A percentile compares a stretch with the other conserved stretches of the same genome.
Evolutionary conservation across 106 monocot genomes (phyloP).

Genomic region (Dioscorea alata): DNA sequence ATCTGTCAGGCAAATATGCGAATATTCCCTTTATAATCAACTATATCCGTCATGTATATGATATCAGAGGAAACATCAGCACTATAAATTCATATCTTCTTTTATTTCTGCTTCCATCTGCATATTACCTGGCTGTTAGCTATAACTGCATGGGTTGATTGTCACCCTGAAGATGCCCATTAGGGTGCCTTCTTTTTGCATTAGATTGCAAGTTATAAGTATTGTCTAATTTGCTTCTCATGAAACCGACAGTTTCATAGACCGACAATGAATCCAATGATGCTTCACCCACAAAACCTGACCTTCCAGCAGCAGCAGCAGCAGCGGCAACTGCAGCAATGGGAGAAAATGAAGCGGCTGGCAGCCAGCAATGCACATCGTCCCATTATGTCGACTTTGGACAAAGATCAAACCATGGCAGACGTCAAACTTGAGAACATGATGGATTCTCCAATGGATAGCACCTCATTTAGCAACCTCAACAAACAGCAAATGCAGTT

Average conservation of each 20-base stretch:
- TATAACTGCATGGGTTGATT: too few relatives aligned
- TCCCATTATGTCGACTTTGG: constrained; percentile 30
- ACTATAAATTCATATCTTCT: too few relatives aligned
- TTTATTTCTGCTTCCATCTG: too few relatives aligned
- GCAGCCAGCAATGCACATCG: constrained; percentile 29
- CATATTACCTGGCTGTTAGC: too few relatives aligned
- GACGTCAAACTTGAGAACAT: constrained; percentile 64
- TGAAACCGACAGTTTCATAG: constrained; percentile 19
- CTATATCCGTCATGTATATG: too few relatives aligned
- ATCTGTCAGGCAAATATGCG: too few relatives aligned
- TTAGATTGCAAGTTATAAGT: background rate
- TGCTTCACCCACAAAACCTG: constrained; percentile 53
- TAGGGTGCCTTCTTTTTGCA: too few relatives aligned
- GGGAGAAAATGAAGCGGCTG: constrained; percentile 26
- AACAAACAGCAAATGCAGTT: constrained; percentile 45
- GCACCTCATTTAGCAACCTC: constrained; percentile 17
- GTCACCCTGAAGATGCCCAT: too few relatives aligned
- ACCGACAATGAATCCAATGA: constrained; percentile 46
- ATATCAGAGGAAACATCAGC: too few relatives aligned
- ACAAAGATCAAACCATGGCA: constrained; percentile 43
- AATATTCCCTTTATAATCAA: too few relatives aligned
- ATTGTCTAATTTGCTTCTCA: background rate
- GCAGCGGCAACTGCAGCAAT: constrained; percentile 40
- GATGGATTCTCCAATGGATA: constrained; percentile 43
- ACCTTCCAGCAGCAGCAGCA: constrained; percentile 67